phyloP scores from a whole-genome alignment of 2,329 filamentous ascomycete genomes.

The Trichoderma brevicompactum region DNA sequence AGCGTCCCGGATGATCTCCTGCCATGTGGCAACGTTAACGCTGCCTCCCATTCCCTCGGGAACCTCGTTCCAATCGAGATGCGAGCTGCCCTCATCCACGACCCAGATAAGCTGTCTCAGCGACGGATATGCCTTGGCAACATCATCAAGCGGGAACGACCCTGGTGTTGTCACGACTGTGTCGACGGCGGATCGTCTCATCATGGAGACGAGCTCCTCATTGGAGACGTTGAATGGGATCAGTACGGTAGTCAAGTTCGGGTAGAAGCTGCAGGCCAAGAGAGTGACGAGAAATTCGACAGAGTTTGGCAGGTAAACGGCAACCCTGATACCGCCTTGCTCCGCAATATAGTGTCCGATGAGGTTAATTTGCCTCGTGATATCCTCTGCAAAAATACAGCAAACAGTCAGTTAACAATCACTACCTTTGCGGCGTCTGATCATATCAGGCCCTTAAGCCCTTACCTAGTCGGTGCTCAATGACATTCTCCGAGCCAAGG shows the following conservation, averaged over 20 bases:
- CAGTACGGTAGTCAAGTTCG: slow-evolving; percentile 77
- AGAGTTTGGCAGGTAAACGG: slow-evolving; percentile 91
- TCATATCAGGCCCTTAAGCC: background rate
- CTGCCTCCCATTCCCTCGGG: slow-evolving; percentile 75
- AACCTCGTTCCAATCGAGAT: slow-evolving; percentile 94
- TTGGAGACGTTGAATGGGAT: slow-evolving; percentile 80
- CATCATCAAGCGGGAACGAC: slow-evolving; percentile 76
- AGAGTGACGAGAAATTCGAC: slow-evolving; percentile 81
- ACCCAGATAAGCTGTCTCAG: slow-evolving; percentile 88
- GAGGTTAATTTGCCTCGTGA: slow-evolving; percentile 85
- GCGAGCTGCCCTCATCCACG: slow-evolving; percentile 84
- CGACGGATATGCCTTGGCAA: slow-evolving; percentile 69
- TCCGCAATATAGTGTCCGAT: slow-evolving; percentile 78
- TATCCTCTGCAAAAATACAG: slow-evolving; percentile 55
- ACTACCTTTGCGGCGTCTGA: background rate
- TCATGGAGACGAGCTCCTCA: slow-evolving; percentile 70
- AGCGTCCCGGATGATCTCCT: slow-evolving; percentile 79
- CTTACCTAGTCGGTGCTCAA: slow-evolving; percentile 70
- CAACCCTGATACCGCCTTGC: slow-evolving; percentile 75
- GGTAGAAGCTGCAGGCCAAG: slow-evolving; percentile 88
- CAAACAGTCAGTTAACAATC: slow-evolving; percentile 23
- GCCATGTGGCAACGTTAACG: slow-evolving; percentile 88
- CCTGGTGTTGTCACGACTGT: slow-evolving; percentile 84
- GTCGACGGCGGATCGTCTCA: slow-evolving; percentile 76
- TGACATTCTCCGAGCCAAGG: slow-evolving; percentile 72